Base-by-base conservation (phyloP, 257 asterid genomes). In the Forsythia suspensa region DNA sequence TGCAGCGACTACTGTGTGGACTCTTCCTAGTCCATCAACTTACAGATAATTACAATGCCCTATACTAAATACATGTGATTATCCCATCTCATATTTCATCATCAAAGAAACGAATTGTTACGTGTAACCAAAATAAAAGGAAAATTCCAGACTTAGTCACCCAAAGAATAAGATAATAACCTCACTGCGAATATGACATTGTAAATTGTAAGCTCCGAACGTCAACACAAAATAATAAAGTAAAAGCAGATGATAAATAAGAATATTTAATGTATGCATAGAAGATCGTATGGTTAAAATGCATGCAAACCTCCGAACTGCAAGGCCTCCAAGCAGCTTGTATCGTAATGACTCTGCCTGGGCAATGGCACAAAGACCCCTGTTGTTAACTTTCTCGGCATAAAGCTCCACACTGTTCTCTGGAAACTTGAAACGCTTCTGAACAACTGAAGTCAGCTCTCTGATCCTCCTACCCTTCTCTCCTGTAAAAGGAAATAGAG, bases 401-500 rank as follows among this genome's bases (percentile, higher is more conserved):
- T 89, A 91, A 41, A 91, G 91, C 86, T 91, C 96, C 46, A 91
- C 92, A 1, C 86, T 91, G 78, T 89, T 88, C 72, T 91, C 92
- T 18, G 90, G 87, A 73, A 91, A 91, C 87, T 88, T 91, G 85
- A 89, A 91, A 68, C 92, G 88, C 83, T 91, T 89, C 78, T 89
- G 96, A 70, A 91, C 96, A 74, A 87, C 88, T 6, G 93, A 91
- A 1, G 93, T 87, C 84, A 88, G 79, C 76, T 91, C 96, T 80
- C 96, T 85, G 24, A 91, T 91, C 80, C 93, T 91, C 82, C 96
- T 85, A 43, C 96, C 96, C 84, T 91, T 91, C 87, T 91, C 96
- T 24, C 91, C 93, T 91, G 71, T 18, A 76, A 8, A 66, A 41
- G 3, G 46, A 51, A 59, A 61, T 36, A 41, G 51, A 81, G n/a